Conservation (phyloP, 148 eudicot genomes). For the Rhododendron mucronatum region DNA sequence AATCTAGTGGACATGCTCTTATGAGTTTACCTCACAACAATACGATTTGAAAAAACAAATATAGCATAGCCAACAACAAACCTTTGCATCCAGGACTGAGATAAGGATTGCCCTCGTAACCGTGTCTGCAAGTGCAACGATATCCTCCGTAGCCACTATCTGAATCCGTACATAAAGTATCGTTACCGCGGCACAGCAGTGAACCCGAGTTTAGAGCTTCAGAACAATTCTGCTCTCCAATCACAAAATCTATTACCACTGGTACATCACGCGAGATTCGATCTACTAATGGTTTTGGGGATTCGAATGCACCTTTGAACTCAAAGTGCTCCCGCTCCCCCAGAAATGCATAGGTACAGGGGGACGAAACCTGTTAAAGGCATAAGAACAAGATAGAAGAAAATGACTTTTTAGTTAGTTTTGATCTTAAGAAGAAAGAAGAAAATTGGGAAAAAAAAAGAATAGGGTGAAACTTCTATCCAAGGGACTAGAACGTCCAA, state of each 20-base stretch:
- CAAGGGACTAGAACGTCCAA: too few species aligned
- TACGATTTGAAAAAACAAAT: background rate
- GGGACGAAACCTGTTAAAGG: background rate
- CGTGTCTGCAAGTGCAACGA: conserved; percentile 23
- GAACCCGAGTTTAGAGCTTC: too few species aligned
- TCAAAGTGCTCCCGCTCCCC: background rate
- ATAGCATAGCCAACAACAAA: background rate
- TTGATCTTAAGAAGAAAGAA: too few species aligned
- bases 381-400: background rate
- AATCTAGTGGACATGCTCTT: too few species aligned
- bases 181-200: conserved; percentile 5
- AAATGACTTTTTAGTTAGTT: too few species aligned
- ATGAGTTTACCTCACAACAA: background rate
- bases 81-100: too few species aligned
- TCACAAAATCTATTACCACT: too few species aligned
- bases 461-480: too few species aligned
- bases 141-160: conserved; percentile 21
- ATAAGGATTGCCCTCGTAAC: conserved; percentile 28
- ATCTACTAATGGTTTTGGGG: accelerated
- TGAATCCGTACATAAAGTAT: conserved; percentile 16
- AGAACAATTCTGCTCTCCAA: too few species aligned
- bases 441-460: too few species aligned
- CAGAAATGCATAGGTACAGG: background rate
- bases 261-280: too few species aligned
- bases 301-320: background rate